phyloP scores from a whole-genome alignment of 108 stramenopile genomes.

The Pseudonitzschia multiseries region DNA sequence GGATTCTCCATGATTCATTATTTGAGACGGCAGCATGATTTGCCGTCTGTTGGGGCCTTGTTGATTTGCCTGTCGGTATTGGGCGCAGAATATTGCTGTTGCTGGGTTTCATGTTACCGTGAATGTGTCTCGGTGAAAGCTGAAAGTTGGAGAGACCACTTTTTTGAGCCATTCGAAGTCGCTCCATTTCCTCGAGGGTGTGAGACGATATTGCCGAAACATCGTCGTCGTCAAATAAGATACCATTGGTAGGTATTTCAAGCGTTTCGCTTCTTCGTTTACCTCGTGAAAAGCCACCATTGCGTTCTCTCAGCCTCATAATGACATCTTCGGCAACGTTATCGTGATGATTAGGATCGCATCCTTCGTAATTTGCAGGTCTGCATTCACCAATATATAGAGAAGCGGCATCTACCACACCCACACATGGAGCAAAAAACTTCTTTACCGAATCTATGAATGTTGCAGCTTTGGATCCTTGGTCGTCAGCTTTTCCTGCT shows the following conservation, averaged over 20 bases:
- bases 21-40: background rate
- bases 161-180: background rate
- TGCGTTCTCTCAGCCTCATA: background rate
- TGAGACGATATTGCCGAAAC: conserved; percentile 35
- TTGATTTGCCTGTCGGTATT: background rate
- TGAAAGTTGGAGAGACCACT: conserved; percentile 7
- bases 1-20: background rate
- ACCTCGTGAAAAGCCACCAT: background rate
- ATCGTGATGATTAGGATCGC: background rate
- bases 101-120: background rate
- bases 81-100: conserved; percentile 8
- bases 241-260: conserved; percentile 27
- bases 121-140: background rate
- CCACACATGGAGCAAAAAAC: conserved; percentile 28
- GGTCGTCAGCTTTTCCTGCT: background rate
- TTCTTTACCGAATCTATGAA: conserved; percentile 25
- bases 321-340: conserved; percentile 1
- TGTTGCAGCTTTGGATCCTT: background rate
- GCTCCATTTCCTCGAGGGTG: conserved; percentile 41
- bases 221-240: conserved; percentile 24
- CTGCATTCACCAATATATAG: conserved; percentile 26
- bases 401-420: conserved; percentile 32
- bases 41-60: background rate
- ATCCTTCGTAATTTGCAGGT: conserved; percentile 10
- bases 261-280: conserved; percentile 19